Conservation (phyloP, 495 filamentous ascomycete species). For the Durotheca rogersii region DNA sequence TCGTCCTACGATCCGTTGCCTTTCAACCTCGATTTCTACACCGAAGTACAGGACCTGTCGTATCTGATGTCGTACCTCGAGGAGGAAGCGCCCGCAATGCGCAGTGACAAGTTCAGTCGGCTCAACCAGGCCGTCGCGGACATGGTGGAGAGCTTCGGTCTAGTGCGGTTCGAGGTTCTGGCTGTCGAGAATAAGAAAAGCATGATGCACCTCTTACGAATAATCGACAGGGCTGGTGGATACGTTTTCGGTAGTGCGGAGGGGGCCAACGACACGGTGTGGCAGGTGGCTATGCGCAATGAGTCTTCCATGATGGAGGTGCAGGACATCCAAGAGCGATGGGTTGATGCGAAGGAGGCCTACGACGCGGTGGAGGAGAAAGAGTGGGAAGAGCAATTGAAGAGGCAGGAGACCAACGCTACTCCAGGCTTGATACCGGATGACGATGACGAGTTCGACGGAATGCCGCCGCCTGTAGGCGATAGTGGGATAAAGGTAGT, state of each 20-base stretch:
- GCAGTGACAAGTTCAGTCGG: conserved; percentile 70
- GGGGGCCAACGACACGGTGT: conserved; percentile 89
- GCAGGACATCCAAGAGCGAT: conserved; percentile 88
- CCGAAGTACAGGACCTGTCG: conserved; percentile 90
- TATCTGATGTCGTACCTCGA: conserved; percentile 80
- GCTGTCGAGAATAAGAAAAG: conserved; percentile 94
- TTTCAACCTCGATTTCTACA: conserved; percentile 95
- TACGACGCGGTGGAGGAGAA: conserved; percentile 78
- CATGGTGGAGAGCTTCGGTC: conserved; percentile 80
- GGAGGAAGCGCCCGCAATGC: conserved; percentile 53
- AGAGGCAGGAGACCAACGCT: conserved; percentile 31
- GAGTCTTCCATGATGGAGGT: conserved; percentile 76
- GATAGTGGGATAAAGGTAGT: conserved; percentile 45
- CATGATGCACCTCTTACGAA: conserved; percentile 86
- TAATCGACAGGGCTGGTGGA: conserved; percentile 86
- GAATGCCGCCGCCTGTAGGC: conserved; percentile 31
- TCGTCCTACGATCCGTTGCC: conserved; percentile 72
- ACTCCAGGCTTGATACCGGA: conserved; percentile 35
- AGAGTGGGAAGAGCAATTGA: conserved; percentile 62
- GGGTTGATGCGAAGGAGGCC: conserved; percentile 85
- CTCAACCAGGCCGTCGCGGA: conserved; percentile 85
- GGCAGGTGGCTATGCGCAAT: conserved; percentile 92
- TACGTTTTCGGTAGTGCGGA: conserved; percentile 92
- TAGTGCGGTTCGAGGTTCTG: conserved; percentile 89
- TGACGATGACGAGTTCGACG: conserved; percentile 40